Conservation (phyloP, 1,284 basidiomycete species). For the Ganoderma leucocontextum region DNA sequence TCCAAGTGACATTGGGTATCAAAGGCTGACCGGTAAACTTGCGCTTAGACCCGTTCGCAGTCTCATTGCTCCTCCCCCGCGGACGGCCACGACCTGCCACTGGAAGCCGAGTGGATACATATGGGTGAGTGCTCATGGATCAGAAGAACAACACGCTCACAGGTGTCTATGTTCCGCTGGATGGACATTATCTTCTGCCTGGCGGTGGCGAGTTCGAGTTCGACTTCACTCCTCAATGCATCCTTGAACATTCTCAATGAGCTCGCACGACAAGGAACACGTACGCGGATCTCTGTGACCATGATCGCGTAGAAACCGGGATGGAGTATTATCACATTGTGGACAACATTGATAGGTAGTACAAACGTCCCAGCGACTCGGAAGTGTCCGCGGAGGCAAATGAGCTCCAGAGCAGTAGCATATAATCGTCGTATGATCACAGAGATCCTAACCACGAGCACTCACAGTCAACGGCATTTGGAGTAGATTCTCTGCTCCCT, state of each 20-base stretch:
- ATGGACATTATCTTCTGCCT: slow-evolving; percentile 76
- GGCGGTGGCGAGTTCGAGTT: slow-evolving; percentile 80
- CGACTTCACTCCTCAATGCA: slow-evolving; percentile 72
- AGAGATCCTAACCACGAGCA: slow-evolving; percentile 17
- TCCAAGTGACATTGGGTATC: slow-evolving; percentile 25
- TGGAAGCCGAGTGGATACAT: slow-evolving; percentile 27
- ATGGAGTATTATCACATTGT: slow-evolving; percentile 2
- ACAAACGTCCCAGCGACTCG: background rate
- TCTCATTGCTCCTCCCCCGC: slow-evolving; percentile 45
- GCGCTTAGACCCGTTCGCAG: slow-evolving; percentile 40
- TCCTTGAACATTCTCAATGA: slow-evolving; percentile 52
- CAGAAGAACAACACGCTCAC: slow-evolving; percentile 45
- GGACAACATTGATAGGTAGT: background rate
- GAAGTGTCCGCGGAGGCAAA: background rate
- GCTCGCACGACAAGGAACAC: slow-evolving; percentile 1
- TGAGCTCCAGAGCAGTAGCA: background rate
- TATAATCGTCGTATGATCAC: slow-evolving; percentile 6
- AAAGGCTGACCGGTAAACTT: slow-evolving; percentile 46
- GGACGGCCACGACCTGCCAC: slow-evolving; percentile 51
- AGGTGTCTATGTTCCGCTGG: slow-evolving; percentile 64
- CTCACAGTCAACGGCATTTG: slow-evolving; percentile 70
- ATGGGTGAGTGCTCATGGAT: background rate
- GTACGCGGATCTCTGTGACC: slow-evolving; percentile 2
- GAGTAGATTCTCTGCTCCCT: slow-evolving; percentile 86
- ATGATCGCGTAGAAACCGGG: slow-evolving; percentile 12